Evolutionary conservation across 495 filamentous ascomycete species (phyloP), one percentile per base, ranked within the genome.

Genomic region (Lichina pygmaea): DNA sequence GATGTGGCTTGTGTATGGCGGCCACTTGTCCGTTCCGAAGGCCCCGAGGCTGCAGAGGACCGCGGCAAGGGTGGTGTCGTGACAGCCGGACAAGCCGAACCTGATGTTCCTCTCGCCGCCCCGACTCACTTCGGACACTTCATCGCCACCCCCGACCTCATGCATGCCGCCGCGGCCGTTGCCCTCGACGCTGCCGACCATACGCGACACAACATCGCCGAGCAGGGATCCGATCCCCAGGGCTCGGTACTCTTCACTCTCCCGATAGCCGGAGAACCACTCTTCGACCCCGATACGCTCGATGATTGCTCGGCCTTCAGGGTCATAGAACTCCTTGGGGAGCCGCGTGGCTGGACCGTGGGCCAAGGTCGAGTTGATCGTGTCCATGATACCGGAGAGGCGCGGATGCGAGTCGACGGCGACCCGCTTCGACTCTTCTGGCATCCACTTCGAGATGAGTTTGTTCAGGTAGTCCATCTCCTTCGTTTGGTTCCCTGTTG

Each of bases 301-400:
- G 45, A 94, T 70, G 42, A 84, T 75, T 2, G 62, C 65, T 6
- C 70, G 58, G 3, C 62, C 77, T 56, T 76, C 79, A 33, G 64
- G 54, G 52, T 93, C 83, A 57, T 97, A 95, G 59, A 97, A 97
- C 44, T 85, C 81, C 11, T 61, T 58, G 0, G 89, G 89, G 7
- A 97, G 66, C 41, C 64, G 66, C 0, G 83, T 93, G 11, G 67
- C 66, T 0, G 77, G 70, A 0, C 84, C 86, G 60, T 97, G 89
- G 5, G 84, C 86, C 11, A 79, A 64, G 2, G 81, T 89, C 17
- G 81, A 68, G 57, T 94, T 95, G 50, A 94, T 70, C 8, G 84
- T 89, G 54, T 97, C 89, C 75, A 85, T 85, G 46, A 97, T 79
- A 32, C 89, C 91, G 6, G 73, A 81, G 8, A 97, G 65, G 42